Evolutionary conservation across 306 rosid genomes (phyloP), one percentile per base, ranked within the genome.

Genomic region (Cucurbita argyrosperma): DNA sequence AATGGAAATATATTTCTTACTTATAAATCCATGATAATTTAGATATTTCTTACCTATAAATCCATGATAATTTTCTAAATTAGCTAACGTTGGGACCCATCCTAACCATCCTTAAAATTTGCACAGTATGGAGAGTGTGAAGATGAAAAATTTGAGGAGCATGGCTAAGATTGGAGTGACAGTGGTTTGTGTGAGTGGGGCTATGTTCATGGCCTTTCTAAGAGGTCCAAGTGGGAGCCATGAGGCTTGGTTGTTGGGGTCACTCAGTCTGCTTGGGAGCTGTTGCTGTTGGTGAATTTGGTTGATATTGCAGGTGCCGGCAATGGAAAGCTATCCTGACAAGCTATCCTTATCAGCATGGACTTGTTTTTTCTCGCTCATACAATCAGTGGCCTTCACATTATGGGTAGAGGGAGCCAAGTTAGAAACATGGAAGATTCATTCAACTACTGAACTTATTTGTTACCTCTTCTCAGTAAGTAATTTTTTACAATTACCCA

Each of bases 141-240:
- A 83, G 43, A 8, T 80, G 16, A 12, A 64, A 77, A 85, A 89
- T 78, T 39, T 78, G 76, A 85, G 89, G 75, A 81, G 90, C 58
- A n/a, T 56, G 13, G 87, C 94, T 5, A 88, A 85, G 72, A 84
- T 90, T 46, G 4, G 83, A 42, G 96, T 94, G 45, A 88, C 92
- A 38, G 5, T 76, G 52, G 37, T 82, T 54, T 90, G 94, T 5
- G 94, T 88, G 1, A 47, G 84, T 71, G 96, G 95, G 73, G 89
- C 96, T 13, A 76, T 90, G 68, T 77, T 74, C 76, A 87, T 90
- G 85, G 90, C 93, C 6, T 51, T 88, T 37, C 23, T 88, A 5
- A 87, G 89, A 76, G 96, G 96, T 45, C 85, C 85, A 11, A 80
- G 74, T 74, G 87, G 47, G 79, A 50, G 54, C 56, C 19, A 78